Percentiles rank a stretch among this genome's conserved stretches.
phyloP scores from a whole-genome alignment of 2,329 filamentous ascomycete genomes.

The Pestalotiopsis sp. region DNA sequence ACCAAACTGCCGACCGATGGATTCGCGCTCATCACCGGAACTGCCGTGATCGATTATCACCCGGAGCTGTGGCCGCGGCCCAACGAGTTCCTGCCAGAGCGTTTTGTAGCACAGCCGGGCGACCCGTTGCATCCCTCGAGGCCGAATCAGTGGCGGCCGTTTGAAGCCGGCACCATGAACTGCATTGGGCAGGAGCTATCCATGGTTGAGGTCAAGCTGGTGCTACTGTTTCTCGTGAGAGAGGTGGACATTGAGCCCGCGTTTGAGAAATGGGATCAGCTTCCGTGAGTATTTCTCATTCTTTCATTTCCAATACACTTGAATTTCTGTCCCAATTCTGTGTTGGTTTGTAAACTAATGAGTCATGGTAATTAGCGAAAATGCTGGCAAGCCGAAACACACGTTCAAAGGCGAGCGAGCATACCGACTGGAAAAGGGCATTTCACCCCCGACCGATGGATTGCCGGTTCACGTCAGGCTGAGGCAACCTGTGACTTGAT shows the following conservation, averaged over 20 bases:
- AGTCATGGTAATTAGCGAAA: background rate
- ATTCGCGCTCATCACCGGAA: conserved; percentile 21
- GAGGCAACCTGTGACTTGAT: background rate
- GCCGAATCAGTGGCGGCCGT: conserved; percentile 32
- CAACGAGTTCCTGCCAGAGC: conserved; percentile 40
- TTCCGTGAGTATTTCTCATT: conserved; percentile 4
- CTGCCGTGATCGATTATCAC: conserved; percentile 29
- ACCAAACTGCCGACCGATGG: conserved; percentile 35
- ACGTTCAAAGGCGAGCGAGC: conserved; percentile 1
- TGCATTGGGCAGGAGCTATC: conserved; percentile 39
- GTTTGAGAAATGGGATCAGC: conserved; percentile 11
- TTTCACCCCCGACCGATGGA: conserved; percentile 9
- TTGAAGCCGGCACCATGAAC: conserved; percentile 36
- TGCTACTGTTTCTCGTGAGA: conserved; percentile 22
- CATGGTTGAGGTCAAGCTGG: conserved; percentile 32
- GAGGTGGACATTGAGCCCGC: conserved; percentile 19
- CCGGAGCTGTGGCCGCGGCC: conserved; percentile 37
- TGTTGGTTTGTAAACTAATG: background rate
- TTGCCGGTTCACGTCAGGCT: conserved; percentile 11
- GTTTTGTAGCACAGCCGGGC: conserved; percentile 33
- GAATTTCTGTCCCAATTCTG: no score
- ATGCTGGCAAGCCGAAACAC: background rate
- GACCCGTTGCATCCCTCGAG: conserved; percentile 24
- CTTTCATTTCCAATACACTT: background rate
- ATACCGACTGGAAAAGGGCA: conserved; percentile 4